These are phyloP conservation scores for Tetraselmis chui DNA, from an alignment of 139 green algal genomes.

Conservation along the genomic window DNA sequence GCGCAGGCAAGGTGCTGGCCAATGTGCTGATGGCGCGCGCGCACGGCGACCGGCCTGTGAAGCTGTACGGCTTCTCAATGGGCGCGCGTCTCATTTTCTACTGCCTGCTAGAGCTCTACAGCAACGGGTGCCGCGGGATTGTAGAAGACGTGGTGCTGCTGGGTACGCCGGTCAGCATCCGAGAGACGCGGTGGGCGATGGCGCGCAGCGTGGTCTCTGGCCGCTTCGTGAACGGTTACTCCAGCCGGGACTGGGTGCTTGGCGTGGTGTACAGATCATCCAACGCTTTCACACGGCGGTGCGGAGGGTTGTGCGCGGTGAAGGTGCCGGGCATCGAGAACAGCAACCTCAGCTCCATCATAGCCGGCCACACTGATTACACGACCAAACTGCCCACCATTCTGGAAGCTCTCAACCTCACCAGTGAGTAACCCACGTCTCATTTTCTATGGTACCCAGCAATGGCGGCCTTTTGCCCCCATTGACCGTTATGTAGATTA, in stretches of 20 bases:
- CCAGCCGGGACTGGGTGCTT: constrained; percentile 71
- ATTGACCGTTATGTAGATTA: too few relatives aligned
- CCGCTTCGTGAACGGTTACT: constrained; percentile 76
- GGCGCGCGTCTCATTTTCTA: constrained; percentile 65
- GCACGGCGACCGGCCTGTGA: constrained; percentile 48
- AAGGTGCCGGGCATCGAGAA: constrained; percentile 64
- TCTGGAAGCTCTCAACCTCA: constrained; percentile 39
- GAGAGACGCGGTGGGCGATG: constrained; percentile 37
- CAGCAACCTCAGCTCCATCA: constrained; percentile 49
- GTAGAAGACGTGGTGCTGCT: constrained; percentile 72
- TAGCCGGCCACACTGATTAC: constrained; percentile 59
- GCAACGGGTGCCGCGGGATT: constrained; percentile 29
- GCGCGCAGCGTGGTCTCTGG: constrained; percentile 59
- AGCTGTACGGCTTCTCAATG: constrained; percentile 47
- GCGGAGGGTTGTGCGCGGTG: constrained; percentile 9
- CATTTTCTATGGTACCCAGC: too few relatives aligned
- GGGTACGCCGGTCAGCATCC: constrained; percentile 54
- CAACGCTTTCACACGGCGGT: neutral
- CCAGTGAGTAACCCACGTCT: too few relatives aligned
- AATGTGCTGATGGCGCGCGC: constrained; percentile 47
- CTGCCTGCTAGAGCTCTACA: constrained; percentile 70
- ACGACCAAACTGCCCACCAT: constrained; percentile 42
- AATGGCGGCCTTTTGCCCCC: too few relatives aligned
- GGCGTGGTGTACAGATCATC: constrained; percentile 43
- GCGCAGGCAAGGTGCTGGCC: constrained; percentile 51